Base-by-base conservation (phyloP, 2,329 filamentous ascomycete genomes). In the Cadophora sp. region DNA sequence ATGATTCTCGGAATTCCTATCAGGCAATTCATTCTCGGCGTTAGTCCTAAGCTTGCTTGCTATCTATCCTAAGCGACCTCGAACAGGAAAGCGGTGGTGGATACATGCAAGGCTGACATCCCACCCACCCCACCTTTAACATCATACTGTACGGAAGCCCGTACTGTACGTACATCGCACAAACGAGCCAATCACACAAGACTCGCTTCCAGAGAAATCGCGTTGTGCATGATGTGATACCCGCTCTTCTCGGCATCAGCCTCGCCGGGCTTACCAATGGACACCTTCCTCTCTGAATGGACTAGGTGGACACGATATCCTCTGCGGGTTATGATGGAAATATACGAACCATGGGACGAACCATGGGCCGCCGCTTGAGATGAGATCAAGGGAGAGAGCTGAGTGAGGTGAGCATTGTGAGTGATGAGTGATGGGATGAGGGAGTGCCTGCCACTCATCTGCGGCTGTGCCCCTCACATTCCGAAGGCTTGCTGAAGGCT, bases 401-500 rank as follows among this genome's bases (percentile, higher is more conserved):
- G 31, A 34, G 31, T 34, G 31, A 34, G 31, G 31, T 34, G 9
- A 5, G 9, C 9, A 34, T 11, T 8, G 37, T 43, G 37, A 43
- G 40, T 19, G 40, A 16, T 12, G 22, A 14, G 22, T 11, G 48
- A 26, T 11, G 48, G 14, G 48, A 51, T 26, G 22, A 26, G 24
- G 27, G 34, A 37, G 9, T 4, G 3, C 14, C 34, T 55, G 43
- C 43, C 43, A 5, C 43, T 48, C 43, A 43, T 48, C 6, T 48
- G 43, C 26, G 27, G 51, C 51, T 55, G 16, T 55, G 51, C 51
- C 27, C 26, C 26, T 55, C 51, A 55, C 51, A n/a, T 31, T 53
- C 51, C 51, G 51, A 55, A 31, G 51, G 51, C 51, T 55, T 55
- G 51, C 51, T 55, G 51, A 31, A 31, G 51, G 26, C 51, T 31